Base-by-base conservation (phyloP, 805 yeast species). In the Brettanomyces sp. region DNA sequence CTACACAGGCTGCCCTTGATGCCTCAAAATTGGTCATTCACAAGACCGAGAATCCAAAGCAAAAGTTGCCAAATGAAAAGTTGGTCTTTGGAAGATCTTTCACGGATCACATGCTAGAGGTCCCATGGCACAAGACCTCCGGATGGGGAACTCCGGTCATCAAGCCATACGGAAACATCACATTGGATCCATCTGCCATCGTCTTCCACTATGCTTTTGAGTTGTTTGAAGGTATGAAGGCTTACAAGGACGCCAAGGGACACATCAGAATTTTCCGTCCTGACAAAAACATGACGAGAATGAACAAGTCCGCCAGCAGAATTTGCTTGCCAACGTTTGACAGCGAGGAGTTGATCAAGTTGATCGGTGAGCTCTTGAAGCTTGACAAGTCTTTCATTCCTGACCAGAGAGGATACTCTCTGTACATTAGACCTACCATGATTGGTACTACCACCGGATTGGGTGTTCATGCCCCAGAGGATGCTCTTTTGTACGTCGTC, bases 191-290 rank as follows among this genome's bases (percentile, higher is more conserved):
- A 25, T 81, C 96, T 21, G 69, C 93, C 18, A 78, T 85, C 63
- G 98, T 90, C 33, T 80, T 91, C 69, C 99, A 91, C 72, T 91
- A 91, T 60, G 91, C 95, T 4, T 91, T 93, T 60, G 96, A 88
- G 66, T 76, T 91, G 49, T 93, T 91, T 55, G 99, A 91, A 71
- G 99, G 99, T 54, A 73, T 91, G 70, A 91, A 91, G 72, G 97
- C 97, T 12, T 91, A 90, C 75, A 68, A 68, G 50, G 85, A 76
- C 60, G 56, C 67, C 25, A 68, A 81, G 41, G 85, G 83, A 50
- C 65, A 81, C 50, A 66, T 89, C 60, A 77, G 96, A 59, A 73
- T 91, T 62, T 91, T 91, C 76, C 80, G 99, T 66, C 86, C 95
- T 39, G 86, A 88, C 64, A 85, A 74, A 76, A 91, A 91, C 73